Conservation (phyloP, 352 stramenopile species). For the Phytophthora melonis region DNA sequence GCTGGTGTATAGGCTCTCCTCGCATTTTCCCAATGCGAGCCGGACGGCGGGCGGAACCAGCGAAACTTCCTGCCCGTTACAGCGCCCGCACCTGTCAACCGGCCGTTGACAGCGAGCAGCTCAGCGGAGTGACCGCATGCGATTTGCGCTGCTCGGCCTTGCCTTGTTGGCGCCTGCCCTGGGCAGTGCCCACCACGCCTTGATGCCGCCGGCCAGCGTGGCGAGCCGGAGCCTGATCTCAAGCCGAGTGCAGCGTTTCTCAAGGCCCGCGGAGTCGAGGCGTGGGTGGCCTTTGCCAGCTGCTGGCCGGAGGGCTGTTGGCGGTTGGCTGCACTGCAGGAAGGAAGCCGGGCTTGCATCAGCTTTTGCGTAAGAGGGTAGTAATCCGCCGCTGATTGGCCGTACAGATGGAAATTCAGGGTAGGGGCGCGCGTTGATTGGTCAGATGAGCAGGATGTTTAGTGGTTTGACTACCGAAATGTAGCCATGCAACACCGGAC, state of each 20-base stretch:
- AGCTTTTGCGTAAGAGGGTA: neutral
- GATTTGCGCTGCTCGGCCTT: constrained; percentile 12
- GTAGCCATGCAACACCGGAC: constrained; percentile 25
- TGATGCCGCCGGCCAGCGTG: neutral
- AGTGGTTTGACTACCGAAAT: constrained; percentile 19
- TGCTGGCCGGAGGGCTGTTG: constrained; percentile 2
- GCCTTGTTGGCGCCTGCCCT: too few relatives aligned
- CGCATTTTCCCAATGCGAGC: neutral
- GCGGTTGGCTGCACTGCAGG: neutral
- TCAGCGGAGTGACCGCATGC: constrained; percentile 3
- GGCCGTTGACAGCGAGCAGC: neutral
- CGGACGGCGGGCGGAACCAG: neutral
- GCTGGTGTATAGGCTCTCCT: neutral
- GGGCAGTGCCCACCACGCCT: neutral
- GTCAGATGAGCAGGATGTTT: neutral
- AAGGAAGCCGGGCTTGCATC: neutral
- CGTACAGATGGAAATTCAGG: neutral
- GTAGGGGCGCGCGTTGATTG: neutral
- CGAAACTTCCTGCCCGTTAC: neutral
- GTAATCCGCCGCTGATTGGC: neutral
- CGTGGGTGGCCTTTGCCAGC: constrained; percentile 15
- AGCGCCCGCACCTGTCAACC: constrained; percentile 11
- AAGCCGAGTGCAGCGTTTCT: constrained; percentile 11
- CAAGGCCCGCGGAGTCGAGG: constrained; percentile 10
- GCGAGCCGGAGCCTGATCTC: constrained; percentile 16